Evolutionary conservation across 2,329 filamentous ascomycete species (phyloP).

Genomic region (Ustilaginoidea virens): DNA sequence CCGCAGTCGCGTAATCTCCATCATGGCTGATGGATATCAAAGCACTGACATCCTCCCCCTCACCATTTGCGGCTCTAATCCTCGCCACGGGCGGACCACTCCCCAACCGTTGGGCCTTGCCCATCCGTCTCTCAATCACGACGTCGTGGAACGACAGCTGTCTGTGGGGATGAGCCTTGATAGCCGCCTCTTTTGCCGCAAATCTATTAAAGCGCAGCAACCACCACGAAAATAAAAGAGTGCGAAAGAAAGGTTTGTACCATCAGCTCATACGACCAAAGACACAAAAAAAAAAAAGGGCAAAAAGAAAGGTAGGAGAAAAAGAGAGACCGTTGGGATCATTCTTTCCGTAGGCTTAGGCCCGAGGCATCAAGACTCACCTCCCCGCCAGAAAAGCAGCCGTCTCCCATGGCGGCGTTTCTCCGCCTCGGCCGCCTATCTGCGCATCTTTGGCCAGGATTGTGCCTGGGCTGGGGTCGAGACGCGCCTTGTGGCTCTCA

Average conservation of each 20-base stretch:
- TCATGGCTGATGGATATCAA: slow-evolving; percentile 79
- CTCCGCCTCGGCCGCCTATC: not conserved
- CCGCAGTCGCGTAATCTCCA: slow-evolving; percentile 61
- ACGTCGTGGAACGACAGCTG: slow-evolving; percentile 48
- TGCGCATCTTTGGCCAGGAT: not conserved
- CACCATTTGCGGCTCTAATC: slow-evolving; percentile 16
- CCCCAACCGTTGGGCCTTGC: slow-evolving; percentile 12
- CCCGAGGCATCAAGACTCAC: slow-evolving; percentile 11
- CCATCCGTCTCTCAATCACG: slow-evolving; percentile 20
- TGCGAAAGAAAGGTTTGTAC: not conserved
- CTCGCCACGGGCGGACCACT: slow-evolving; percentile 30
- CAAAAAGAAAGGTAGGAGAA: not conserved
- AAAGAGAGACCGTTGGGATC: not conserved
- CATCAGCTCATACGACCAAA: not conserved
- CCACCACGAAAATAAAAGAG: too few species aligned
- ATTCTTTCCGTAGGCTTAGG: not conserved
- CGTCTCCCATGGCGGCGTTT: slow-evolving; percentile 16
- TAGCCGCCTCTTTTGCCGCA: slow-evolving; percentile 60
- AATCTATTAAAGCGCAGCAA: slow-evolving; percentile 26
- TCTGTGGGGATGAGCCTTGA: slow-evolving; percentile 53
- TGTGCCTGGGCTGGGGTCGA: not conserved
- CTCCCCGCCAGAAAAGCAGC: slow-evolving; percentile 21
- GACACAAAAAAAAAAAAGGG: not conserved
- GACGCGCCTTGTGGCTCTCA: slow-evolving; percentile 9
- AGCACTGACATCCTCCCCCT: slow-evolving; percentile 35